These are phyloP conservation scores for Trametes cubensis DNA, from an alignment of 768 basidiomycete species.

Conservation along the genomic window DNA sequence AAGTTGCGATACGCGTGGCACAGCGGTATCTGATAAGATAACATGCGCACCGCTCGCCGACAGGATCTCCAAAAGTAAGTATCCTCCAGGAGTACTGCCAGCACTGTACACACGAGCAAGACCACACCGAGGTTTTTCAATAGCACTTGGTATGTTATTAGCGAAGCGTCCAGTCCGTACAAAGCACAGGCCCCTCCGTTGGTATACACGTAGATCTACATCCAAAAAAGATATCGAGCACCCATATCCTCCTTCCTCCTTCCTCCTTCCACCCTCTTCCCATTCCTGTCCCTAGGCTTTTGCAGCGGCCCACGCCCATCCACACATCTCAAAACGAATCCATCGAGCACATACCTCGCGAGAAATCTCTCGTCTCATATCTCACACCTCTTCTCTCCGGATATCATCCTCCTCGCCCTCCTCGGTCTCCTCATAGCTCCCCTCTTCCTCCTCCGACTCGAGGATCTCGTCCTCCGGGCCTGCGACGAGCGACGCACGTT, in stretches of 20 bases:
- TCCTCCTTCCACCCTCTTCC: background rate
- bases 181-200: slow-evolving; percentile 10
- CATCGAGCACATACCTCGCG: too few relatives aligned
- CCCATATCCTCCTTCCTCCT: background rate
- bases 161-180: background rate
- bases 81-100: too few relatives aligned
- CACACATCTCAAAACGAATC: too few relatives aligned
- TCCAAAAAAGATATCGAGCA: slow-evolving; percentile 9
- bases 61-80: too few relatives aligned
- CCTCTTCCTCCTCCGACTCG: background rate
- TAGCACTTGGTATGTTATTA: slow-evolving; percentile 9
- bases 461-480: slow-evolving; percentile 2
- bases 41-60: too few relatives aligned
- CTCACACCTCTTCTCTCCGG: background rate
- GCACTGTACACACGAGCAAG: too few relatives aligned
- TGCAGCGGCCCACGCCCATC: too few relatives aligned
- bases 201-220: slow-evolving; percentile 21
- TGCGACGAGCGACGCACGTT: background rate
- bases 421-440: background rate
- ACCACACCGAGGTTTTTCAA: too few relatives aligned
- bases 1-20: too few relatives aligned
- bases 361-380: background rate
- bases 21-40: too few relatives aligned
- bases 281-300: too few relatives aligned
- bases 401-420: background rate